Conservation (phyloP, 2,329 filamentous ascomycete species). For the Fusarium brevicatenulatum region DNA sequence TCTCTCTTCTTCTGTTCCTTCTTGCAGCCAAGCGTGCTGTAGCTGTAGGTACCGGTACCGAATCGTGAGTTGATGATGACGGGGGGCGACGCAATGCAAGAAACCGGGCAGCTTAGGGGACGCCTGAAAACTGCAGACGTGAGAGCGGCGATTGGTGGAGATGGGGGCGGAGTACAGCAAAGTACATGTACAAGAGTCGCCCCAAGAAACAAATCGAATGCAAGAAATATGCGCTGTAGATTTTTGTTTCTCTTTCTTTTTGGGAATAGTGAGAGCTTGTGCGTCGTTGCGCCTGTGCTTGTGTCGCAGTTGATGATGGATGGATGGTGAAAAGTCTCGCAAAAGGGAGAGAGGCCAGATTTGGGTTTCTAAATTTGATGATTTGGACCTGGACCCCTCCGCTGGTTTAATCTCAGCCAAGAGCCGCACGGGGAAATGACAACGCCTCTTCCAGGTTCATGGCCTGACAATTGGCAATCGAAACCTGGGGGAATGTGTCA, state of each 20-base stretch:
- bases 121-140: slow-evolving; percentile 18
- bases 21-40: slow-evolving; percentile 13
- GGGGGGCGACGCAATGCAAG: slow-evolving; percentile 28
- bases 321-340: not conserved
- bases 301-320: slow-evolving; percentile 9
- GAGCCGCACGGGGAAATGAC: slow-evolving; percentile 32
- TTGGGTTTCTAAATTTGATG: slow-evolving; percentile 36
- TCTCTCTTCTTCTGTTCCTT: not conserved
- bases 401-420: slow-evolving; percentile 32
- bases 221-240: slow-evolving; percentile 22
- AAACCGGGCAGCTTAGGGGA: slow-evolving; percentile 29
- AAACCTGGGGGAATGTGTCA: slow-evolving; percentile 39
- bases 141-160: slow-evolving; percentile 33
- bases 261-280: slow-evolving; percentile 9
- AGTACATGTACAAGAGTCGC: slow-evolving; percentile 28
- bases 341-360: slow-evolving; percentile 33
- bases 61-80: slow-evolving; percentile 19
- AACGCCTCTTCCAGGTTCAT: slow-evolving; percentile 35
- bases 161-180: slow-evolving; percentile 27
- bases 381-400: slow-evolving; percentile 18
- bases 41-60: not conserved
- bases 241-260: not conserved
- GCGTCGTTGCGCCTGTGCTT: not conserved
- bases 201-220: slow-evolving; percentile 31
- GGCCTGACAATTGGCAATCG: slow-evolving; percentile 38